Conservation (phyloP, 192 early-diverging fungal genomes). For the Linnemannia zychae region DNA sequence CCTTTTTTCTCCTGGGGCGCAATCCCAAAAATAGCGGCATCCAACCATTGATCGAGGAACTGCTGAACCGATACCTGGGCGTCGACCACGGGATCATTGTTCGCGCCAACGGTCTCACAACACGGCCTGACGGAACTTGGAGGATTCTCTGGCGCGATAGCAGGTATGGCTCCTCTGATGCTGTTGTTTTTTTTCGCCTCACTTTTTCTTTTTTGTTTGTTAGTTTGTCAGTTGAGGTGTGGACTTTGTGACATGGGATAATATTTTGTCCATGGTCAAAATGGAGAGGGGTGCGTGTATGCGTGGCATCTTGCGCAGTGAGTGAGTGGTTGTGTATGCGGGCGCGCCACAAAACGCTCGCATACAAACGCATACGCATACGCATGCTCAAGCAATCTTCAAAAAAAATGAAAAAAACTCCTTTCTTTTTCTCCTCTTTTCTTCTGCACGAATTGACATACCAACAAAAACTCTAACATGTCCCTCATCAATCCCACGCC, state of each 20-base stretch:
- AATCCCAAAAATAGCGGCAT: conserved; percentile 32
- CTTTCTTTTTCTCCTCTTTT: background rate
- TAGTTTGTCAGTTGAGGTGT: background rate
- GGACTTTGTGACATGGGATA: background rate
- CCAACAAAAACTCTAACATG: background rate
- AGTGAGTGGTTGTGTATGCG: too few relatives aligned
- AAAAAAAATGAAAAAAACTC: background rate
- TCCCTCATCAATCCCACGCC: background rate
- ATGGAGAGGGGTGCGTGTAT: background rate
- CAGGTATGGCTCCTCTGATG: conserved; percentile 15
- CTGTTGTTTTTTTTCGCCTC: background rate
- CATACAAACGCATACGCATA: too few relatives aligned
- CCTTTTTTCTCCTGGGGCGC: background rate
- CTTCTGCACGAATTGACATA: background rate
- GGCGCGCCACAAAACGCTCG: too few relatives aligned
- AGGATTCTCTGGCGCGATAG: conserved; percentile 45
- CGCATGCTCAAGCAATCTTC: background rate
- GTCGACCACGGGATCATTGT: conserved; percentile 27
- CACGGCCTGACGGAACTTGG: conserved; percentile 32
- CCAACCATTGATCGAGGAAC: conserved; percentile 44
- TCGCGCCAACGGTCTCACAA: conserved; percentile 28
- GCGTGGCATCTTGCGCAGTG: too few relatives aligned
- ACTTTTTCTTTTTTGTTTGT: background rate
- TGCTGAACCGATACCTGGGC: conserved; percentile 36
- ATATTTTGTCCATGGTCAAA: background rate